phyloP scores from a whole-genome alignment of 768 basidiomycete species.

The Trametes cubensis region DNA sequence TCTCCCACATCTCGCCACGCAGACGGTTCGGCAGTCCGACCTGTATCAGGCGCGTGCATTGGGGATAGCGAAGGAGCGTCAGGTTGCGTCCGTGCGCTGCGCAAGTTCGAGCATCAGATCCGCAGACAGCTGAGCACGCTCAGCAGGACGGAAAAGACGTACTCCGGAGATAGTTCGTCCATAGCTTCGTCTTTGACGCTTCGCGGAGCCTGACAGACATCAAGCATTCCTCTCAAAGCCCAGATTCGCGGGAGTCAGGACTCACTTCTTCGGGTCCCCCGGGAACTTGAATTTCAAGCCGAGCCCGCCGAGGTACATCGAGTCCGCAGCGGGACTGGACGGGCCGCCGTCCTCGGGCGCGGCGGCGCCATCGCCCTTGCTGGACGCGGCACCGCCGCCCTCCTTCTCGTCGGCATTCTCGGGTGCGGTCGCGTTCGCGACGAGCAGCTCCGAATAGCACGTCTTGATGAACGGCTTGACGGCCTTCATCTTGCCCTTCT shows the following conservation, averaged over 20 bases:
- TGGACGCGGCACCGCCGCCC: conserved; percentile 46
- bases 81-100: conserved; percentile 91
- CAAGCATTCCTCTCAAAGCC: not conserved
- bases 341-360: conserved; percentile 47
- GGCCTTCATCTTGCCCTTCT: conserved; percentile 89
- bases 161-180: conserved; percentile 88
- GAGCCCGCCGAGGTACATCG: conserved; percentile 74
- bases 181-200: conserved; percentile 93
- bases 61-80: conserved; percentile 94
- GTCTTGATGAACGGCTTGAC: conserved; percentile 91
- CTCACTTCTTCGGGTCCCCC: conserved; percentile 89
- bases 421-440: conserved; percentile 39
- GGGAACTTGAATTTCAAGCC: conserved; percentile 88
- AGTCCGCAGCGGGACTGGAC: conserved; percentile 41
- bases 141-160: conserved; percentile 27
- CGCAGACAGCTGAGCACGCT: not conserved
- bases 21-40: conserved; percentile 94
- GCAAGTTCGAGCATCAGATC: conserved; percentile 20
- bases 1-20: conserved; percentile 98
- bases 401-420: conserved; percentile 72
- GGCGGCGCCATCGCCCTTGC: conserved; percentile 56
- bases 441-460: conserved; percentile 91
- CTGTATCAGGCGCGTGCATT: conserved; percentile 95
- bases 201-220: conserved; percentile 66
- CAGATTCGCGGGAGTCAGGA: not conserved